Evolutionary conservation across 805 yeast genomes (phyloP).

Genomic region (Wickerhamiella spandovensis): DNA sequence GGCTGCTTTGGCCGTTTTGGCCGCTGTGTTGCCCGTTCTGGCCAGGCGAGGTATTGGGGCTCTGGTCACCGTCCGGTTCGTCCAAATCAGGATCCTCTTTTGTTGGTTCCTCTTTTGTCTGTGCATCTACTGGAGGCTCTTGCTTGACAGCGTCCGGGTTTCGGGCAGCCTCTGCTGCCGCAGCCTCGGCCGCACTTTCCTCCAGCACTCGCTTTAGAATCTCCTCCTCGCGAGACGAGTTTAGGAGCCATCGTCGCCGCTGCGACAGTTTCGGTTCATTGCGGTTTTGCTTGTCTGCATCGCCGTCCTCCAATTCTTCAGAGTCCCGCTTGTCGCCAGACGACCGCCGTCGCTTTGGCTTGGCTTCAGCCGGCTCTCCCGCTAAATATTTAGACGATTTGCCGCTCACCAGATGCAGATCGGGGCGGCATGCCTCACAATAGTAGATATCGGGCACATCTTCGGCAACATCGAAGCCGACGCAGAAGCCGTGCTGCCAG

Average conservation of each 20-base stretch:
- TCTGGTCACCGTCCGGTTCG: neutral
- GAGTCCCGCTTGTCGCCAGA: neutral
- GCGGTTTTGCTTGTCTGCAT: neutral
- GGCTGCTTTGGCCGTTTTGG: neutral
- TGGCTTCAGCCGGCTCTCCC: constrained; percentile 16
- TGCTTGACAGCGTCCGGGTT: neutral
- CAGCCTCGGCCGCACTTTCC: constrained; percentile 26
- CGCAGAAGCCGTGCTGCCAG: constrained; percentile 98
- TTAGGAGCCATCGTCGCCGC: constrained; percentile 20
- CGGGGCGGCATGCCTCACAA: constrained; percentile 88
- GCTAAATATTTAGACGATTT: constrained; percentile 40
- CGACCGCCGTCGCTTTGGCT: neutral
- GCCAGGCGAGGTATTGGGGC: neutral
- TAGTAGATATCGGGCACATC: constrained; percentile 86
- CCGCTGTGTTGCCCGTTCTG: too few relatives aligned
- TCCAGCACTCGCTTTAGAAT: constrained; percentile 30
- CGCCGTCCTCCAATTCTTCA: neutral
- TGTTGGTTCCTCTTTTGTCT: neutral
- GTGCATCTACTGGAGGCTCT: neutral
- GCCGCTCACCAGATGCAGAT: constrained; percentile 50
- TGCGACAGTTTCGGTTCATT: neutral
- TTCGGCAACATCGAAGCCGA: constrained; percentile 61
- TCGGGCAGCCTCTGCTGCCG: constrained; percentile 13
- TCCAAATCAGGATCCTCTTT: neutral
- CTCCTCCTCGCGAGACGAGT: constrained; percentile 26